Evolutionary conservation across 1,284 basidiomycete genomes (phyloP).

Genomic region (Ganoderma lingzhi): DNA sequence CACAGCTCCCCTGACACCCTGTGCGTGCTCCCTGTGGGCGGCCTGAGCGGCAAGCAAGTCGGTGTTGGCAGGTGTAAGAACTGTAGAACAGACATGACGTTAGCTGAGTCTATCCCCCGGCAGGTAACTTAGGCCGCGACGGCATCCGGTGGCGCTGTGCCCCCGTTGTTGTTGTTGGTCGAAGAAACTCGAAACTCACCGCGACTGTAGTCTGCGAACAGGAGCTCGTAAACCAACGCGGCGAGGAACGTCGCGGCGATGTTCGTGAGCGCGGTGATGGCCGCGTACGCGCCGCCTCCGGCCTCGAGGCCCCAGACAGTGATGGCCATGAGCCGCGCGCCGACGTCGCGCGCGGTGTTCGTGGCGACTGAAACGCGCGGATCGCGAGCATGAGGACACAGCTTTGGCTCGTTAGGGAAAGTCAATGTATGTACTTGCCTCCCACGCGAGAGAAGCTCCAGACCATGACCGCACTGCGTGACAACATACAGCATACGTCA

Average conservation of each 20-base stretch:
- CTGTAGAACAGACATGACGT: conserved; percentile 12
- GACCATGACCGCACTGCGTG: conserved; percentile 55
- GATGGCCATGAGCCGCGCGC: conserved; percentile 62
- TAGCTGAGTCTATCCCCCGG: not conserved
- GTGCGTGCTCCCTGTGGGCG: conserved; percentile 32
- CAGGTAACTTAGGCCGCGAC: not conserved
- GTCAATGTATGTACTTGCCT: conserved; percentile 43
- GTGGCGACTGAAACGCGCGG: conserved; percentile 54
- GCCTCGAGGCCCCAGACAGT: conserved; percentile 65
- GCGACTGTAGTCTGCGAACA: conserved; percentile 61
- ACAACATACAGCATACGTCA: not conserved
- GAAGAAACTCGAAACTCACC: conserved; percentile 34
- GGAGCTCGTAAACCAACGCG: conserved; percentile 58
- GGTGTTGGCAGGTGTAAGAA: conserved; percentile 32
- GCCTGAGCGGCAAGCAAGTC: conserved; percentile 31
- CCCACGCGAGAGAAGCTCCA: conserved; percentile 65
- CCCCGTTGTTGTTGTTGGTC: not conserved
- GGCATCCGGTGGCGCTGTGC: not conserved
- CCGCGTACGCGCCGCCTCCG: conserved; percentile 64
- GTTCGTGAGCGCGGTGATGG: conserved; percentile 70
- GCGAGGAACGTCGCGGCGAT: conserved; percentile 67
- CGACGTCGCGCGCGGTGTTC: conserved; percentile 73
- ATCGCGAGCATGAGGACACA: not conserved
- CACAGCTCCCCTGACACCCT: conserved; percentile 1
- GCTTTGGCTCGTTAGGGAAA: too few species aligned